A percentile compares a stretch with the other conserved stretches of the same genome.
phyloP scores from a whole-genome alignment of 2,329 filamentous ascomycete species.

The Pseudogymnoascus sp. region DNA sequence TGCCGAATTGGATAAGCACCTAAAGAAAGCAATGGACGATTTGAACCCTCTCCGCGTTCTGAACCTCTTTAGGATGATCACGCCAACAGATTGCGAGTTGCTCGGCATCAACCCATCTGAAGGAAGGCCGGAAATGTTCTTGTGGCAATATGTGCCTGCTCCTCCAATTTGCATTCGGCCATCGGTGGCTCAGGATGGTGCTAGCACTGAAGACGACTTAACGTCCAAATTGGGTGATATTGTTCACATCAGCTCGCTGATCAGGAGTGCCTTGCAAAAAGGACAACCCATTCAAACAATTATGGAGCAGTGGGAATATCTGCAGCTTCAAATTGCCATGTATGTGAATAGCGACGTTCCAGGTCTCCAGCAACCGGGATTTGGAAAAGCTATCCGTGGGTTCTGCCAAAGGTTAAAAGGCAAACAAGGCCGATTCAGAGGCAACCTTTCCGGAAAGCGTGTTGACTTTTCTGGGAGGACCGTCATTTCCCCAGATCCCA shows the following conservation, averaged over 20 bases:
- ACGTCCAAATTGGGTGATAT: constrained; percentile 97
- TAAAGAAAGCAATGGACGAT: constrained; percentile 90
- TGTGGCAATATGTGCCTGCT: constrained; percentile 94
- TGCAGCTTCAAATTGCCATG: constrained; percentile 91
- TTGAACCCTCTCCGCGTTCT: constrained; percentile 82
- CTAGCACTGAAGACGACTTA: constrained; percentile 92
- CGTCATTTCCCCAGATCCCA: constrained; percentile 95
- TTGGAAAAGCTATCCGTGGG: constrained; percentile 82
- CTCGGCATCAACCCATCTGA: constrained; percentile 81
- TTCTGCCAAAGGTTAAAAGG: constrained; percentile 95
- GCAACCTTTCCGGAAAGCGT: constrained; percentile 94
- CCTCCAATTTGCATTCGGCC: constrained; percentile 91
- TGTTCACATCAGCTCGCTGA: constrained; percentile 81
- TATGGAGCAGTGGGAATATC: constrained; percentile 97
- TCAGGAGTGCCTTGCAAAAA: constrained; percentile 73
- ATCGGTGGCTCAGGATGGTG: constrained; percentile 85
- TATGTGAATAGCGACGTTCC: constrained; percentile 97
- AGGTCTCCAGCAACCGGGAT: constrained; percentile 79
- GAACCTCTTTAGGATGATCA: constrained; percentile 86
- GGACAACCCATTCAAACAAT: constrained; percentile 81
- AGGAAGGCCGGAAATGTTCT: constrained; percentile 88
- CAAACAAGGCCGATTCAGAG: constrained; percentile 94
- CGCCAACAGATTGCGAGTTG: constrained; percentile 79
- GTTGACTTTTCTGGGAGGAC: constrained; percentile 97
- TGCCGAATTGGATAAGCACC: constrained; percentile 79